These are phyloP conservation scores for Aspergillus sp. DNA, from an alignment of 2,329 filamentous ascomycete species.

Conservation along the genomic window DNA sequence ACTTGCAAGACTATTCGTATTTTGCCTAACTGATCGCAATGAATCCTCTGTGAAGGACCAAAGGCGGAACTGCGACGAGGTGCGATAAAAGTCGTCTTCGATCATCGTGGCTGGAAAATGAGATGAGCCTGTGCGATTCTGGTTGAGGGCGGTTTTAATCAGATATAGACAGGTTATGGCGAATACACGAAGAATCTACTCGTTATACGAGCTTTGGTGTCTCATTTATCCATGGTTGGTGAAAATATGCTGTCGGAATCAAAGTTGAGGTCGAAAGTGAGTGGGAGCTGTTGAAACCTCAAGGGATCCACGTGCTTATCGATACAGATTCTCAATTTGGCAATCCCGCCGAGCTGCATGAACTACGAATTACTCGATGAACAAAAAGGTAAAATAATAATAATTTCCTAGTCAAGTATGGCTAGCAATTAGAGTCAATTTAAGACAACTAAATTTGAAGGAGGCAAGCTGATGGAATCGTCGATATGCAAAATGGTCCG, in stretches of 20 bases:
- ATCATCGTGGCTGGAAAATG: conserved; percentile 55
- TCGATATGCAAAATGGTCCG: background rate
- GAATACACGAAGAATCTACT: background rate
- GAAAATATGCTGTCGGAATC: too few relatives aligned
- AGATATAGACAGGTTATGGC: background rate
- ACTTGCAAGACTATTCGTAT: conserved; percentile 77
- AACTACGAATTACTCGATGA: background rate
- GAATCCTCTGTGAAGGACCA: conserved; percentile 85
- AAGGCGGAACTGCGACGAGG: conserved; percentile 83
- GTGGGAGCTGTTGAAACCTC: background rate
- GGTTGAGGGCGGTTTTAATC: background rate
- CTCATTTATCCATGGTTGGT: conserved; percentile 2
- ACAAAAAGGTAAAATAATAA: background rate
- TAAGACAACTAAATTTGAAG: background rate
- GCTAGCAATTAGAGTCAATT: background rate
- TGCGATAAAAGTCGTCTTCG: conserved; percentile 88
- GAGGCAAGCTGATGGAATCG: background rate
- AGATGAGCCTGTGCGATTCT: background rate
- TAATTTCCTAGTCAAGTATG: background rate
- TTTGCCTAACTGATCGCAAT: conserved; percentile 68
- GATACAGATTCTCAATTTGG: conserved; percentile 11
- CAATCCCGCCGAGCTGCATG: background rate
- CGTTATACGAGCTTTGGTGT: background rate
- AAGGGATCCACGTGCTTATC: conserved; percentile 24
- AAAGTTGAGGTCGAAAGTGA: background rate